These are phyloP conservation scores for Polytrichum formosum DNA, from an alignment of 225 moss, liverwort and hornwort genomes.

Conservation along the genomic window DNA sequence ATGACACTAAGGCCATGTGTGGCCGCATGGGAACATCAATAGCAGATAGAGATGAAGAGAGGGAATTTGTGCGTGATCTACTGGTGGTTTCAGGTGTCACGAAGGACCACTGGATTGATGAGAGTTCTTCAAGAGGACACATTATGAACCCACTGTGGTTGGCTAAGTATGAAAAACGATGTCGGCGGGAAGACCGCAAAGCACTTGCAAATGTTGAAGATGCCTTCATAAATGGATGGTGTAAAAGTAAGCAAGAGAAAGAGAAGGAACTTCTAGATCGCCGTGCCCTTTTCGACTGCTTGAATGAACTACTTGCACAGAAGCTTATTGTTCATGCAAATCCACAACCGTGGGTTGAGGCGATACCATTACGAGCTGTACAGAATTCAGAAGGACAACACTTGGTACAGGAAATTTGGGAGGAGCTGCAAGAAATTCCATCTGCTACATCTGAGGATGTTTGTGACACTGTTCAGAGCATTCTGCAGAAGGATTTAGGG, in stretches of 20 bases:
- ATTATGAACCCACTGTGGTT: constrained; percentile 44
- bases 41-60: constrained; percentile 59
- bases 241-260: constrained; percentile 26
- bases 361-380: constrained; percentile 13
- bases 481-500: constrained; percentile 49
- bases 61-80: constrained; percentile 64
- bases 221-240: constrained; percentile 14
- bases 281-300: constrained; percentile 58
- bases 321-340: constrained; percentile 44
- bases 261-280: constrained; percentile 51
- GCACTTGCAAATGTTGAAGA: constrained; percentile 21
- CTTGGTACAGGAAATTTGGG: constrained; percentile 53
- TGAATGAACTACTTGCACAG: constrained; percentile 51
- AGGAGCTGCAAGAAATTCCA: constrained; percentile 54
- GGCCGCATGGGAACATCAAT: constrained; percentile 30
- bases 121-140: constrained; percentile 15
- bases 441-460: constrained; percentile 48
- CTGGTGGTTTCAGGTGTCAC: constrained; percentile 60
- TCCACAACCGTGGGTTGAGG: constrained; percentile 46
- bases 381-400: constrained; percentile 38
- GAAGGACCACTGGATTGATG: constrained; percentile 34
- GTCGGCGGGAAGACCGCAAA: constrained; percentile 11
- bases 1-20: constrained; percentile 24
- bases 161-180: constrained; percentile 30
- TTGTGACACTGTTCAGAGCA: constrained; percentile 52